Evolutionary conservation across 2,329 filamentous ascomycete species (phyloP).

Genomic region (Colletotrichum viniferum): DNA sequence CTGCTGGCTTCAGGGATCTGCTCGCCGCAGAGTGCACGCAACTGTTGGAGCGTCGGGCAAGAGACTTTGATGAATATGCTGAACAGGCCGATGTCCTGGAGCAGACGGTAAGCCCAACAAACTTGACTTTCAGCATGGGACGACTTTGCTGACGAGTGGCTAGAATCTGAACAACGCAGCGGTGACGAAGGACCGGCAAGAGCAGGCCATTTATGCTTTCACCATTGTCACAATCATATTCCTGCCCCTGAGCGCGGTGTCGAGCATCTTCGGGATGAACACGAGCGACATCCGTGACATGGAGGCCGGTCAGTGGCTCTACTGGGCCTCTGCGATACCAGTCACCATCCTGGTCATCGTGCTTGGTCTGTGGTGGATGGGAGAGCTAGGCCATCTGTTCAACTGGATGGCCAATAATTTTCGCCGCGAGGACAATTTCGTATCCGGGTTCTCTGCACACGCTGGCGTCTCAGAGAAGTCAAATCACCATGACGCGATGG

Average conservation of each 20-base stretch:
- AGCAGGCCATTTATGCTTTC: conserved; percentile 53
- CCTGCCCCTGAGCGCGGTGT: conserved; percentile 49
- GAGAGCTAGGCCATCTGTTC: conserved; percentile 40
- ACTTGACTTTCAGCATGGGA: not conserved
- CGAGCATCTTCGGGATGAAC: conserved; percentile 59
- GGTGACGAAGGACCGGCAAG: conserved; percentile 47
- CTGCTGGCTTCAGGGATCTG: conserved; percentile 28
- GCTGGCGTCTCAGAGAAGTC: not conserved
- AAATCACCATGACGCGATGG: not conserved
- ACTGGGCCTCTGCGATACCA: conserved; percentile 53
- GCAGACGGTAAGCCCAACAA: conserved; percentile 25
- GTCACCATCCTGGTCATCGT: conserved; percentile 47
- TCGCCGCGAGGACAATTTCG: not conserved
- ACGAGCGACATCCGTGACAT: conserved; percentile 54
- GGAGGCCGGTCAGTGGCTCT: conserved; percentile 51
- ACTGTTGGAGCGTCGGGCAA: conserved; percentile 38
- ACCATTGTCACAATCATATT: conserved; percentile 56
- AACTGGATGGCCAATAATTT: conserved; percentile 20
- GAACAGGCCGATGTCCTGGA: conserved; percentile 29
- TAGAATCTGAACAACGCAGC: conserved; percentile 41
- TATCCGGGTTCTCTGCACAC: not conserved
- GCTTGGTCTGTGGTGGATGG: conserved; percentile 46
- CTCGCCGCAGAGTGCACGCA: conserved; percentile 42
- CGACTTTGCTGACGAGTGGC: not conserved
- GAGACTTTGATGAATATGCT: conserved; percentile 32